These are phyloP conservation scores for Spongospora subterranea DNA, from an alignment of 208 protist genomes.

Conservation along the genomic window DNA sequence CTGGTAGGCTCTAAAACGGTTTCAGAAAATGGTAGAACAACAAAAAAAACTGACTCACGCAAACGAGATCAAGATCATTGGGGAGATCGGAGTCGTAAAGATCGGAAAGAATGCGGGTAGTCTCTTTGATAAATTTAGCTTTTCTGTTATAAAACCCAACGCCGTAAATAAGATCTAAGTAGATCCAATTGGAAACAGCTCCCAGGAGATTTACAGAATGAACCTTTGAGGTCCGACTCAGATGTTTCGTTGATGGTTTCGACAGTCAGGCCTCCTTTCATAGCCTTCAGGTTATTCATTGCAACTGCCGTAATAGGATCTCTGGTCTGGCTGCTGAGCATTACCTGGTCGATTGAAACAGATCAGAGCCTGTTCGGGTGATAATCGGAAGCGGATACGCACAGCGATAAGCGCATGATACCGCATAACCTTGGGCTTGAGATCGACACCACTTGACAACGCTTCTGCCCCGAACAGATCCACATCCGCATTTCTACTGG, in stretches of 20 bases:
- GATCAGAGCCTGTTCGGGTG: neutral
- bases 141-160: slow-evolving; percentile 46
- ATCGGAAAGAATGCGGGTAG: slow-evolving; percentile 15
- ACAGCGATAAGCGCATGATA: slow-evolving; percentile 20
- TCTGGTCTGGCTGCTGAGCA: slow-evolving; percentile 52
- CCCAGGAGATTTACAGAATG: no score
- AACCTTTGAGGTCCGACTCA: neutral
- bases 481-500: neutral
- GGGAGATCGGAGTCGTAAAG: slow-evolving; percentile 34
- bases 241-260: slow-evolving; percentile 12
- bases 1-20: neutral
- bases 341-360: slow-evolving; percentile 33
- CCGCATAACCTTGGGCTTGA: slow-evolving; percentile 20
- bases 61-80: slow-evolving; percentile 5
- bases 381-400: neutral
- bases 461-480: slow-evolving; percentile 21
- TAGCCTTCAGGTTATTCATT: neutral
- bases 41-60: neutral
- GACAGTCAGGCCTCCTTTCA: slow-evolving; percentile 13
- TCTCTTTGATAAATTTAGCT: slow-evolving; percentile 41
- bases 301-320: neutral
- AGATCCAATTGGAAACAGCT: neutral
- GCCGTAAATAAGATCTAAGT: slow-evolving; percentile 9
- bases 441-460: neutral
- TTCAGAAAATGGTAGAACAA: neutral